These are phyloP conservation scores for Mollisia scopiformis DNA, from an alignment of 2,329 filamentous ascomycete species.

Conservation along the genomic window DNA sequence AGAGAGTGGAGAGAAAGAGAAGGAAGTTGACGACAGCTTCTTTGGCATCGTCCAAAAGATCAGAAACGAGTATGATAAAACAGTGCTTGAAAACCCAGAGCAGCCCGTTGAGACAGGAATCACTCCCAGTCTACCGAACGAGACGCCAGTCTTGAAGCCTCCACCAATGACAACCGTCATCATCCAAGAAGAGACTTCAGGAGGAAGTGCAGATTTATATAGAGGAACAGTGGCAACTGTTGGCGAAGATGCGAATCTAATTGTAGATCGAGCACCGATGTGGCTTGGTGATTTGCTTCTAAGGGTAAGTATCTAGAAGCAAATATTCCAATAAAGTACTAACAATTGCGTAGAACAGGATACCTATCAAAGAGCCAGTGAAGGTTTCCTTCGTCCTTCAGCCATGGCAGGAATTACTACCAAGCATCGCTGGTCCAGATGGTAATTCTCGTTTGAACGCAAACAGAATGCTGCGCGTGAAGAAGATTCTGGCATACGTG, in stretches of 20 bases:
- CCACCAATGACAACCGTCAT: conserved; percentile 69
- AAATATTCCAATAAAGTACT: conserved; percentile 1
- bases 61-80: conserved; percentile 72
- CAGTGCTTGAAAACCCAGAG: conserved; percentile 57
- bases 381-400: conserved; percentile 95
- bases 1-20: conserved; percentile 61
- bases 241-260: conserved; percentile 75
- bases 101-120: conserved; percentile 63
- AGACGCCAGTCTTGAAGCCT: conserved; percentile 77
- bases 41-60: conserved; percentile 74
- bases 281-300: conserved; percentile 92
- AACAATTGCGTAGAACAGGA: conserved; percentile 64
- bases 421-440: conserved; percentile 73
- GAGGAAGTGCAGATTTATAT: conserved; percentile 82
- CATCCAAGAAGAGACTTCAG: conserved; percentile 69
- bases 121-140: conserved; percentile 69
- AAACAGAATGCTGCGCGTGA: conserved; percentile 93
- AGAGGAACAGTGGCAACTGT: conserved; percentile 82
- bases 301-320: conserved; percentile 48
- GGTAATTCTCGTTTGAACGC: conserved; percentile 90
- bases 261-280: conserved; percentile 85
- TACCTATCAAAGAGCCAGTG: conserved; percentile 85
- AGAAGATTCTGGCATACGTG: conserved; percentile 91
- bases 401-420: conserved; percentile 76
- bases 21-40: conserved; percentile 76